Percentiles rank a stretch among this genome's conserved stretches.
Evolutionary conservation across 176 grass and related monocot genomes (phyloP).

Genomic region (Avena insularis): DNA sequence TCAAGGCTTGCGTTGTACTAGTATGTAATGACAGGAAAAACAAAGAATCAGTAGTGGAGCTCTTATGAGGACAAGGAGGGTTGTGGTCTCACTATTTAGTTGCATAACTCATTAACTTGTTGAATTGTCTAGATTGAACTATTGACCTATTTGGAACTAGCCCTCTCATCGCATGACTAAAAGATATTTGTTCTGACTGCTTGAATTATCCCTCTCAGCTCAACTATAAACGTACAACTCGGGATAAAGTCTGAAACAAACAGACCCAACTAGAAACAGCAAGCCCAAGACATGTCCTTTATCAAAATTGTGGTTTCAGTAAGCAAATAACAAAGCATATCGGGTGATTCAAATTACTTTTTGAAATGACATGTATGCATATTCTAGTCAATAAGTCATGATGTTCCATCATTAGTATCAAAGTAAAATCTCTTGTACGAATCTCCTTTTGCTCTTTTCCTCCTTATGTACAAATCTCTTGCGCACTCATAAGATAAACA

Average conservation of each 20-base stretch:
- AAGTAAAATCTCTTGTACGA: too few species aligned
- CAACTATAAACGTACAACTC: not conserved
- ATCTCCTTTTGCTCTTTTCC: too few species aligned
- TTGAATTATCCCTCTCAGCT: not conserved
- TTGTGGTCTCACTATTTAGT: not conserved
- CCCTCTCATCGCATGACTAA: not conserved
- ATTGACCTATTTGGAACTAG: not conserved
- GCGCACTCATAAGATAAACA: too few species aligned
- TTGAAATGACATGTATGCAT: not conserved
- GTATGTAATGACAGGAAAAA: not conserved
- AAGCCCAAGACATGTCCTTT: slow-evolving; percentile 4
- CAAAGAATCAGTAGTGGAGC: not conserved
- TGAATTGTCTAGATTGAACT: not conserved
- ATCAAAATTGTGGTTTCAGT: slow-evolving; percentile 1
- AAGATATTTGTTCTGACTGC: not conserved
- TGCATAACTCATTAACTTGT: slow-evolving; percentile 5
- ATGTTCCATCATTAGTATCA: not conserved
- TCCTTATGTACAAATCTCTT: too few species aligned
- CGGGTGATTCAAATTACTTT: not conserved
- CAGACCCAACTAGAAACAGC: not conserved
- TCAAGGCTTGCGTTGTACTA: not conserved
- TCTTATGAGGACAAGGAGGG: not conserved
- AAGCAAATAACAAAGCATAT: not conserved
- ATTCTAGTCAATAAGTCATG: not conserved
- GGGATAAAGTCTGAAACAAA: not conserved